Conservation (phyloP, 2,329 filamentous ascomycete genomes). For the Apiospora sp. region DNA sequence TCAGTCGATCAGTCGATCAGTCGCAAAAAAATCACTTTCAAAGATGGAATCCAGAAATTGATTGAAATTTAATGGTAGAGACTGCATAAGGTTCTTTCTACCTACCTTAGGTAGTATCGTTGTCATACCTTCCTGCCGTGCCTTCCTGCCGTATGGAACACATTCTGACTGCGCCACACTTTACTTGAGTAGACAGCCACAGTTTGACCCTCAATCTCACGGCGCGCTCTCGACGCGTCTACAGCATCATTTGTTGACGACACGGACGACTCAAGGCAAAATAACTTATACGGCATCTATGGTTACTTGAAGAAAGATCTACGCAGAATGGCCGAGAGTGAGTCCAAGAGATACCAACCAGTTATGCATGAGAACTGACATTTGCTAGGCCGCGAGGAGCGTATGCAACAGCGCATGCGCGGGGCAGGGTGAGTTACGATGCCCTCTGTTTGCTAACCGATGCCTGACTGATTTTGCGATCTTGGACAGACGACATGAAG, state of each 20-base stretch:
- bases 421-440: constrained; percentile 63
- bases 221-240: not conserved
- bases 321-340: constrained; percentile 23
- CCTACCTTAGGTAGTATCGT: not conserved
- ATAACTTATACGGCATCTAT: not conserved
- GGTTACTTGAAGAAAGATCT: not conserved
- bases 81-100: no score
- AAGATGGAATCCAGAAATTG: not conserved
- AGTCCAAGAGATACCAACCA: not conserved
- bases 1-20: no score
- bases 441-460: not conserved
- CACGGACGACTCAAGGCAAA: not conserved
- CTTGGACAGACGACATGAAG: constrained; percentile 57
- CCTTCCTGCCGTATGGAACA: not conserved
- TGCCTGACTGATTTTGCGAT: constrained; percentile 16
- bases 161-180: not conserved
- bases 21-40: not conserved
- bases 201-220: not conserved
- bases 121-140: not conserved
- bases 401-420: constrained; percentile 70
- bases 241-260: not conserved
- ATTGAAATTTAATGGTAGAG: no score
- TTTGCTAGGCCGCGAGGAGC: constrained; percentile 62
- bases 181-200: not conserved
- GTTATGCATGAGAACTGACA: constrained; percentile 3